Percentiles rank a stretch among this genome's conserved stretches.
phyloP scores from a whole-genome alignment of 805 yeast species.

The Candida maris region DNA sequence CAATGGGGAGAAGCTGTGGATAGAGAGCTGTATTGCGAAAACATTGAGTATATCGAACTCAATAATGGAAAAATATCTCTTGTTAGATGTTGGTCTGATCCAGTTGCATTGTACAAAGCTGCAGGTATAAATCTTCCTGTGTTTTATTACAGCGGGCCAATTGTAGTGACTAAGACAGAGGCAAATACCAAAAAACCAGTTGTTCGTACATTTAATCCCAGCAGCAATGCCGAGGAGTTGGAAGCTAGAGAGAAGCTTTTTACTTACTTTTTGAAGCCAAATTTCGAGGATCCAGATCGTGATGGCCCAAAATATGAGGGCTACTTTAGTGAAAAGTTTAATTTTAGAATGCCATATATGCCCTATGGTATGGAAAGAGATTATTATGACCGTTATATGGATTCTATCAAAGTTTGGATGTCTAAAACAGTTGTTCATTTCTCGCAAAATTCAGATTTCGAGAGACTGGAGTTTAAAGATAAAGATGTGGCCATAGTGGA shows the following conservation, averaged over 20 bases:
- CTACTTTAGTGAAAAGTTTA: conserved; percentile 1
- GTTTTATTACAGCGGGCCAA: conserved; percentile 3
- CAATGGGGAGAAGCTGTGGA: conserved; percentile 4
- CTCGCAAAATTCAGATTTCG: conserved; percentile 2
- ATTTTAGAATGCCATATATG: conserved; percentile 4
- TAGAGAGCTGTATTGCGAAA: conserved; percentile 1
- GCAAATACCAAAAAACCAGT: neutral
- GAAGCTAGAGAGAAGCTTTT: conserved; percentile 3
- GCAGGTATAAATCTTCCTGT: conserved; percentile 6
- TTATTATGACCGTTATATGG: neutral
- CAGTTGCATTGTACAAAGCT: conserved; percentile 4
- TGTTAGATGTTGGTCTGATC: conserved; percentile 4
- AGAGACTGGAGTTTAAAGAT: conserved; percentile 1
- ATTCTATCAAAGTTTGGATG: conserved; percentile 3
- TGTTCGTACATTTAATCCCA: neutral
- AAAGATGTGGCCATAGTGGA: conserved; percentile 3
- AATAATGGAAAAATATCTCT: conserved; percentile 2
- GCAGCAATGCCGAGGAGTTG: neutral
- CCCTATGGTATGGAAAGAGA: conserved; percentile 2
- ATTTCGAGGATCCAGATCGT: conserved; percentile 4
- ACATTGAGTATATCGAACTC: conserved; percentile 5
- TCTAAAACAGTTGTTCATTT: conserved; percentile 2
- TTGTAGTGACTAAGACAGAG: neutral
- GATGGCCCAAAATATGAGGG: conserved; percentile 4
- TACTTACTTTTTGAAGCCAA: conserved; percentile 2